A percentile compares a stretch with the other conserved stretches of the same genome.
Evolutionary conservation across 1,284 basidiomycete genomes (phyloP).

Genomic region (Rhodotorula sp.): DNA sequence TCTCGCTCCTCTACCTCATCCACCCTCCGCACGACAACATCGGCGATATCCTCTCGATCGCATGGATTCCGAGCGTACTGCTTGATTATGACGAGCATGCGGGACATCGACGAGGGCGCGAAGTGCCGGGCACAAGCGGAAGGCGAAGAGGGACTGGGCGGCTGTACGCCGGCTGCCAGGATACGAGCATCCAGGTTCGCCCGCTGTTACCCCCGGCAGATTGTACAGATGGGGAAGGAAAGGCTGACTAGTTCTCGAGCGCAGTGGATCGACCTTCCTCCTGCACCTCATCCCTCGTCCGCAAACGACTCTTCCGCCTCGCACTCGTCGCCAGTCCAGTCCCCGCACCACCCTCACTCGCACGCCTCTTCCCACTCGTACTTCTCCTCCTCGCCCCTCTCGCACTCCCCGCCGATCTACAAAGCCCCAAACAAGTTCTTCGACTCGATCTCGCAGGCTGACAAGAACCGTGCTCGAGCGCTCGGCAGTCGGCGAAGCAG

Average conservation of each 20-base stretch:
- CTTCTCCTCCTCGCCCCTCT: slow-evolving; percentile 3
- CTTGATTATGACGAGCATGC: slow-evolving; percentile 44
- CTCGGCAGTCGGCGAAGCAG: background rate
- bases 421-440: slow-evolving; percentile 42
- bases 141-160: slow-evolving; percentile 30
- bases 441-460: slow-evolving; percentile 37
- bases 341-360: slow-evolving; percentile 17
- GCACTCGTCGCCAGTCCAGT: slow-evolving; percentile 8
- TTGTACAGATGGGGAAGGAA: too few species aligned
- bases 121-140: background rate
- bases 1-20: slow-evolving; percentile 71
- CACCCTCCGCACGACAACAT: slow-evolving; percentile 80
- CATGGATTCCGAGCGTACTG: slow-evolving; percentile 68
- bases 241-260: background rate
- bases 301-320: slow-evolving; percentile 11
- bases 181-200: slow-evolving; percentile 38
- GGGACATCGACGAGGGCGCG: slow-evolving; percentile 2
- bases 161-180: slow-evolving; percentile 39
- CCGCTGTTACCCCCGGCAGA: background rate
- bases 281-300: background rate
- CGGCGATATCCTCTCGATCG: slow-evolving; percentile 86
- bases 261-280: slow-evolving; percentile 40
- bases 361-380: slow-evolving; percentile 2
- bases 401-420: slow-evolving; percentile 33
- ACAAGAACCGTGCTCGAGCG: slow-evolving; percentile 18